A percentile compares a stretch with the other conserved stretches of the same genome.
Evolutionary conservation across 1,139 yeast species (phyloP).

Genomic region (Kurtzmaniella quercitrusa): DNA sequence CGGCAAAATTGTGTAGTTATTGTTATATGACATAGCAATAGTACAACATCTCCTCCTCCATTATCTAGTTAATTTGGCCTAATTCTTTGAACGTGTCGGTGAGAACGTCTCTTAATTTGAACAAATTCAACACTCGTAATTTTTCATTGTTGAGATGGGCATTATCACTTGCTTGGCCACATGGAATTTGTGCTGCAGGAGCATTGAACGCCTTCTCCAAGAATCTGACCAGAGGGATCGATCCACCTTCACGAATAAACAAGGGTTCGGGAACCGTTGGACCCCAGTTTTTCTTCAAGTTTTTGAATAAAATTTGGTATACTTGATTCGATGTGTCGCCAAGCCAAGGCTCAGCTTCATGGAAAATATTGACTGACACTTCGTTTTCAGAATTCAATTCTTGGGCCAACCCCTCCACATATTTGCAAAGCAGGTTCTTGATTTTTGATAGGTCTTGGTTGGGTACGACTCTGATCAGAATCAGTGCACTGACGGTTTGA

Average conservation of each 20-base stretch:
- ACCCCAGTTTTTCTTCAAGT: slow-evolving; percentile 61
- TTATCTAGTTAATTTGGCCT: slow-evolving; percentile 12
- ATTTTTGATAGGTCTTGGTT: slow-evolving; percentile 67
- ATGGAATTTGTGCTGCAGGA: slow-evolving; percentile 92
- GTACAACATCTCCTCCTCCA: neutral
- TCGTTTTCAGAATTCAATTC: slow-evolving; percentile 56
- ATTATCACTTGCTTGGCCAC: slow-evolving; percentile 93
- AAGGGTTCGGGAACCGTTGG: slow-evolving; percentile 61
- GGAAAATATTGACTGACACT: slow-evolving; percentile 55
- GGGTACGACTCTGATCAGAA: slow-evolving; percentile 87
- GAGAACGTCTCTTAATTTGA: slow-evolving; percentile 67
- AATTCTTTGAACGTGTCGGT: slow-evolving; percentile 46
- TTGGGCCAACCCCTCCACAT: slow-evolving; percentile 31
- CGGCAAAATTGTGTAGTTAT: neutral
- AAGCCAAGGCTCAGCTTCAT: slow-evolving; percentile 95
- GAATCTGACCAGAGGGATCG: slow-evolving; percentile 85
- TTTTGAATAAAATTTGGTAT: slow-evolving; percentile 58
- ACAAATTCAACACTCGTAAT: slow-evolving; percentile 70
- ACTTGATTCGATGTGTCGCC: slow-evolving; percentile 79
- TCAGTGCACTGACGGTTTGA: slow-evolving; percentile 65
- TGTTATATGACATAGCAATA: no score
- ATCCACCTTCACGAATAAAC: slow-evolving; percentile 92
- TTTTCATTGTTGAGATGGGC: slow-evolving; percentile 92
- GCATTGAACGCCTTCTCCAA: slow-evolving; percentile 80
- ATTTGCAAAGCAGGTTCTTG: slow-evolving; percentile 44